Conservation (phyloP, 768 basidiomycete genomes). For the Hortiboletus campestris region DNA sequence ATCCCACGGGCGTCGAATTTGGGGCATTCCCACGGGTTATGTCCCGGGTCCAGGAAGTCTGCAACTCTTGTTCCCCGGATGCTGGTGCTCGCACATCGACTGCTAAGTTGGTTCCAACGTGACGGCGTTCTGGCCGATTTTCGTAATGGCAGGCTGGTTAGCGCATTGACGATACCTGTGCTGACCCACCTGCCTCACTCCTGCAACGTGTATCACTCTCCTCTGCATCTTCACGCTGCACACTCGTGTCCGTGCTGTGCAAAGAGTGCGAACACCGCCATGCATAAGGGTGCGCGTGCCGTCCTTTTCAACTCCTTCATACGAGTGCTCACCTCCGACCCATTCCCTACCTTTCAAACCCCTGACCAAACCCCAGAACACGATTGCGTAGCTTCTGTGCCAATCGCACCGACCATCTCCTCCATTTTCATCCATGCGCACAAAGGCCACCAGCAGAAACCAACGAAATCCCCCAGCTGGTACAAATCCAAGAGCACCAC, state of each 20-base stretch:
- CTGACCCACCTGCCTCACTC: slow-evolving; percentile 21
- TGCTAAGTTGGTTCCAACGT: no score
- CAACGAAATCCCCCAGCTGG: slow-evolving; percentile 26
- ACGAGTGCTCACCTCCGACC: slow-evolving; percentile 10
- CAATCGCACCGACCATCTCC: slow-evolving; percentile 11
- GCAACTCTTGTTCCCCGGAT: background rate
- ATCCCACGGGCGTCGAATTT: no score
- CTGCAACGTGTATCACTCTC: slow-evolving; percentile 26
- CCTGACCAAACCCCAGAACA: slow-evolving; percentile 1
- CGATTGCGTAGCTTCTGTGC: slow-evolving; percentile 8
- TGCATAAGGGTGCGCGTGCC: slow-evolving; percentile 26
- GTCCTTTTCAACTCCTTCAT: slow-evolving; percentile 19
- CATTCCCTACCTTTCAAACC: slow-evolving; percentile 3
- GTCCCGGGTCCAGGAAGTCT: no score
- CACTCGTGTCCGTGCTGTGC: slow-evolving; percentile 34
- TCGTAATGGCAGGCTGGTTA: slow-evolving; percentile 7
- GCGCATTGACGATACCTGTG: slow-evolving; percentile 1
- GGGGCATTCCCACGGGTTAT: no score
- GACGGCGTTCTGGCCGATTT: background rate
- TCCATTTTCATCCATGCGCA: slow-evolving; percentile 22
- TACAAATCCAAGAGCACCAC: slow-evolving; percentile 29
- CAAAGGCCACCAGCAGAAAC: slow-evolving; percentile 21
- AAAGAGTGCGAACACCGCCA: slow-evolving; percentile 17
- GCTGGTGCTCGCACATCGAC: no score
- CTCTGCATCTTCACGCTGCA: slow-evolving; percentile 24